Base-by-base conservation (phyloP, 1,284 basidiomycete genomes). In the Sporisorium iseilematis-ciliati region DNA sequence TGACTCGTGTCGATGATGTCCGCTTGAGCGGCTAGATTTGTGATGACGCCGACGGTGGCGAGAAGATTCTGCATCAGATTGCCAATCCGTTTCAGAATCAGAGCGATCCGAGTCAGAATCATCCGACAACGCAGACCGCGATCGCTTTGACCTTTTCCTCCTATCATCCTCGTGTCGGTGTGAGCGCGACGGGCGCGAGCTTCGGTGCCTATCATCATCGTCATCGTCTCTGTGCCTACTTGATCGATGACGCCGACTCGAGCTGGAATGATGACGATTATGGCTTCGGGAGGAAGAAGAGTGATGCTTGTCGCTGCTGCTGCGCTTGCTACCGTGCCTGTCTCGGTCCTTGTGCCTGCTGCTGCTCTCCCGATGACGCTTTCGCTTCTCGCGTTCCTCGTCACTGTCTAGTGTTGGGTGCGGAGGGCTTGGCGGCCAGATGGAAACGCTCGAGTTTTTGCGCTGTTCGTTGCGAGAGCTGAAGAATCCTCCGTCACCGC, bases 351-450 rank as follows among this genome's bases (percentile, higher is more conserved):
- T 68, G 48, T 64, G 53, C 49, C 57, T 67, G 38, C 53, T 53
- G 49, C 65, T 60, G 21, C 54, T 54, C 8, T 60, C 59, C 20
- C 57, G 50, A 38, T 63, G 67, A 16, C 61, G 64, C 29, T 63
- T 69, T 21, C 66, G 56, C 40, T 73, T 65, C 31, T 80, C 76
- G 18, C 68, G 57, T 45, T 81, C 79, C 7, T 74, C 67, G 7
- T 75, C 75, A 20, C 72, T 74, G 29, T 76, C 74, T 18, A 63
- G 57, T 0, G 64, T 72, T 2, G 78, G 76, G 35, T 72, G 67
- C 6, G 57, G 64, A 4, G 80, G 80, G 5, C 73, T 76, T 3
- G 66, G 62, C 7, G 80, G 80, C 80, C 80, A 81, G 52, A 81
- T 78, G 29, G 75, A 78, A 8, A 78, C 16, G 6, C 57, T 79